Evolutionary conservation across 2,329 filamentous ascomycete genomes (phyloP), one percentile per base, ranked within the genome.

Genomic region (Nigrospora osmanthi): DNA sequence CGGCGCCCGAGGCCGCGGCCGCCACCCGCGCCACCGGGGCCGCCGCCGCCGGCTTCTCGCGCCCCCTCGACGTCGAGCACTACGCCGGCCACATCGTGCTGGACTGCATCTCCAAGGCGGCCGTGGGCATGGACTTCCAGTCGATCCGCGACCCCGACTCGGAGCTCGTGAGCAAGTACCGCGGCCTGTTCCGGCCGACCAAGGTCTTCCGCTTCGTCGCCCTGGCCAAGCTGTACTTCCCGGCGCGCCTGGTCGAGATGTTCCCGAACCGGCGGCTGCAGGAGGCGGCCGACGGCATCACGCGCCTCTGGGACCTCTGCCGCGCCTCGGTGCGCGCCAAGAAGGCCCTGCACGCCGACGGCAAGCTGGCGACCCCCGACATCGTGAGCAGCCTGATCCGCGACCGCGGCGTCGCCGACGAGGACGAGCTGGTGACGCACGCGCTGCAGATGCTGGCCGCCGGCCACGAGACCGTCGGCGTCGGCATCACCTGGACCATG

Each of bases 361-460:
- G 42, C 12, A 41, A 52, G 34, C 46, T 44, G 15, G 38, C 30
- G 17, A 32, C 36, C 35, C n/a, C 40, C 33, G 46, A 48, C 36
- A 36, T 44, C 19, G 37, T 48, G 39, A 48, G 46, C 43, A 31
- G 37, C 28, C 36, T 48, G 31, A 40, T 48, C 30, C 43, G 46
- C 11, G 46, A 48, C 48, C 47, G 46, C 28, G 43, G 41, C 16
- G 41, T 34, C 11, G 4, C 15, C 38, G 43, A 47, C 19, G 47
- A 50, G n/a, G 43, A 49, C 17, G 46, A 52, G 34, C 50, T 52
- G 5, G 44, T 50, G 13, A 50, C 47, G 19, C 50, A 52, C 36
- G 41, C 46, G 31, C 47, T 49, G 35, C 47, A 44, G 11, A 51
- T 52, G 43, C 44, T 52, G 28, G 49, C 47, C 3, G 50, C 50